A percentile compares a stretch with the other conserved stretches of the same genome.
phyloP scores from a whole-genome alignment of 1,284 basidiomycete genomes.

The Ceratobasidium sp. region DNA sequence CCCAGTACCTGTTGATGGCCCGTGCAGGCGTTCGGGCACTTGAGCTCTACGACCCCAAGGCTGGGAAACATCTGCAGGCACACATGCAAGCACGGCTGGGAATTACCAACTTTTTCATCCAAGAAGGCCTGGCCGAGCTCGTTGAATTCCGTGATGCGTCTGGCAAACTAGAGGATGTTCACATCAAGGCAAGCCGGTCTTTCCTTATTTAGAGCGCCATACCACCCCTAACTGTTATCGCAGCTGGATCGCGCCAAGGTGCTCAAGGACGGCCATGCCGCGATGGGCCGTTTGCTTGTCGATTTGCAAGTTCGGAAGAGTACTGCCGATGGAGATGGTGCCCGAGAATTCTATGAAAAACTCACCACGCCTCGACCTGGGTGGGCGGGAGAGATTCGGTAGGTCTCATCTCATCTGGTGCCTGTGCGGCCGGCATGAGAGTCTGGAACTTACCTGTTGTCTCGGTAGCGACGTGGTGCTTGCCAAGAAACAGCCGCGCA shows the following conservation, averaged over 20 bases:
- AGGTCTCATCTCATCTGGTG: conserved; percentile 9
- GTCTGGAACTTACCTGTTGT: conserved; percentile 9
- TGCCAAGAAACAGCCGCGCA: conserved; percentile 81
- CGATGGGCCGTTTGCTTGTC: conserved; percentile 73
- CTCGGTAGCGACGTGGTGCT: conserved; percentile 64
- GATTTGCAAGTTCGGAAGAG: conserved; percentile 83
- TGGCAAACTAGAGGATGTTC: conserved; percentile 70
- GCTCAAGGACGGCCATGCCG: conserved; percentile 66
- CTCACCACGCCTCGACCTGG: conserved; percentile 73
- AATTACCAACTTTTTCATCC: conserved; percentile 78
- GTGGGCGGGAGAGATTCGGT: conserved; percentile 77
- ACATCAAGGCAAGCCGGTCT: conserved; percentile 62
- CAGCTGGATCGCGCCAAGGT: conserved; percentile 76
- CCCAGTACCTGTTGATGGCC: conserved; percentile 84
- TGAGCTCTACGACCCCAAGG: conserved; percentile 81
- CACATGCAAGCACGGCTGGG: conserved; percentile 86
- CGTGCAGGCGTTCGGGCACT: conserved; percentile 80
- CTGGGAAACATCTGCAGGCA: conserved; percentile 86
- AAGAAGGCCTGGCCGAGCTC: conserved; percentile 64
- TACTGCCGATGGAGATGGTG: conserved; percentile 79
- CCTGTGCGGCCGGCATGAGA: conserved; percentile 6
- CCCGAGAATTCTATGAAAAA: conserved; percentile 73
- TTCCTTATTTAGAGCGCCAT: conserved; percentile 5
- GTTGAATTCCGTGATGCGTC: conserved; percentile 67
- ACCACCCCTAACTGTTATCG: conserved; percentile 9